These are phyloP conservation scores for Ophiognomonia clavigignenti-juglandacearum DNA, from an alignment of 2,329 filamentous ascomycete species.

Conservation along the genomic window DNA sequence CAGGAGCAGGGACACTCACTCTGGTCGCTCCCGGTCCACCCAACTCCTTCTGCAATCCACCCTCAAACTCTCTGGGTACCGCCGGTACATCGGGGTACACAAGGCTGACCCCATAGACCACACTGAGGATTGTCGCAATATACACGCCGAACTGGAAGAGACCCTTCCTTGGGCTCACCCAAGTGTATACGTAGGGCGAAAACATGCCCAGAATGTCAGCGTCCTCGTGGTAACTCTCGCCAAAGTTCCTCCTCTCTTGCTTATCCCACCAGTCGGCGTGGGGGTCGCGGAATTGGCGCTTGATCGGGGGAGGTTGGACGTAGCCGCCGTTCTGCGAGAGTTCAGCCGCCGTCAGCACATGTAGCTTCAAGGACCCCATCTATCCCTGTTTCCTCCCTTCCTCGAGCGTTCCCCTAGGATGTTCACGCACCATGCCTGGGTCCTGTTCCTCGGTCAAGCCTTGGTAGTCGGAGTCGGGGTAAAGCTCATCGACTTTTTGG, in stretches of 20 bases:
- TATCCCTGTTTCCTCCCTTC: too few relatives aligned
- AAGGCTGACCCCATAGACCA: constrained; percentile 63
- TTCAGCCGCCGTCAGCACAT: constrained; percentile 12
- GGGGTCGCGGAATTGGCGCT: constrained; percentile 89
- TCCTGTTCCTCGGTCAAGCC: constrained; percentile 55
- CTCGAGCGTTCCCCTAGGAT: too few relatives aligned
- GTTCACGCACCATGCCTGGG: constrained; percentile 31
- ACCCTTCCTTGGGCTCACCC: constrained; percentile 67
- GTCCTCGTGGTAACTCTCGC: constrained; percentile 94
- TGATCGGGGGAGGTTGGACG: constrained; percentile 71
- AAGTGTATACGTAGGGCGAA: constrained; percentile 83
- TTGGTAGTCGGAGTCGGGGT: constrained; percentile 39
- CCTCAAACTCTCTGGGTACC: constrained; percentile 66
- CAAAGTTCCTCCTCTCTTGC: constrained; percentile 94
- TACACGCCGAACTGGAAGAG: constrained; percentile 65
- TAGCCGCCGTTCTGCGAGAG: constrained; percentile 71
- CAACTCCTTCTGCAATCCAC: constrained; percentile 68
- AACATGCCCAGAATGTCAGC: constrained; percentile 90
- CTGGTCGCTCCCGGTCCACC: constrained; percentile 63
- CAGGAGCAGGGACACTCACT: constrained; percentile 43
- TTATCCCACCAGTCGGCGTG: constrained; percentile 95
- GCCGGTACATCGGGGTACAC: constrained; percentile 69
- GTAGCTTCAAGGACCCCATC: background rate
- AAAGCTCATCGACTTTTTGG: constrained; percentile 48
- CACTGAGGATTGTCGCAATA: constrained; percentile 54